Base-by-base conservation (phyloP, 352 stramenopile genomes). In the Phytophthora macrochlamydospora region DNA sequence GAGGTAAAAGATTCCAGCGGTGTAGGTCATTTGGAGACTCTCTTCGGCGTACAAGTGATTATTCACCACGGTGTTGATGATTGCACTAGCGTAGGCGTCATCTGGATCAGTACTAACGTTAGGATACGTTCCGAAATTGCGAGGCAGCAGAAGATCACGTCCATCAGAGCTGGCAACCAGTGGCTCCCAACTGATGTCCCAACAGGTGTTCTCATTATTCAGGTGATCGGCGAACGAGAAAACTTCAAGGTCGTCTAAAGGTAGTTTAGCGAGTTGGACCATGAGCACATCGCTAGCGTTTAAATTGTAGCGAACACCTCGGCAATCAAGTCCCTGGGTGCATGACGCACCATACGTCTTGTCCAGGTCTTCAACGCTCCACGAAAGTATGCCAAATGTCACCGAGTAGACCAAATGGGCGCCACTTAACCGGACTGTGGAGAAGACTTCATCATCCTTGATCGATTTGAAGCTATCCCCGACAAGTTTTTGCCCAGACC, bases 11-110 rank as follows among this genome's bases (percentile, higher is more conserved):
- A 65, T 55, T 6, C 64, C 68, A 0, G 64, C 38, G 0, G 65
- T 75, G 45, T 80, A 75, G 9, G 57, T 51, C 11, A 67, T 45
- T 49, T 77, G 72, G 5, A 77, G 53, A 14, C 59, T 71, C 13
- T 59, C 44, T 30, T 77, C 68, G 32, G 72, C 64, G 56, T 79
- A 77, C 33, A 77, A 2, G 44, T 79, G 64, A 24, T 79, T 77
- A 49, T 59, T 60, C 33, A 69, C 57, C 6, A 71, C 46, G 28
- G 11, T 40, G 1, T 52, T 51, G 29, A 65, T 40, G n/a, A 43
- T 24, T 24, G 18, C 18, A 24, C 18, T 24, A 24, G 18, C 18
- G 18, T 24, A 24, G 18, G 18, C 18, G 18, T 24, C 18, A 24
- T 24, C 18, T 24, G 18, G 18, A 24, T 24, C 18, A 24, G 18